Evolutionary conservation across 2,329 filamentous ascomycete species (phyloP), one percentile per base, ranked within the genome.

Genomic region (Erysiphe pulchra): DNA sequence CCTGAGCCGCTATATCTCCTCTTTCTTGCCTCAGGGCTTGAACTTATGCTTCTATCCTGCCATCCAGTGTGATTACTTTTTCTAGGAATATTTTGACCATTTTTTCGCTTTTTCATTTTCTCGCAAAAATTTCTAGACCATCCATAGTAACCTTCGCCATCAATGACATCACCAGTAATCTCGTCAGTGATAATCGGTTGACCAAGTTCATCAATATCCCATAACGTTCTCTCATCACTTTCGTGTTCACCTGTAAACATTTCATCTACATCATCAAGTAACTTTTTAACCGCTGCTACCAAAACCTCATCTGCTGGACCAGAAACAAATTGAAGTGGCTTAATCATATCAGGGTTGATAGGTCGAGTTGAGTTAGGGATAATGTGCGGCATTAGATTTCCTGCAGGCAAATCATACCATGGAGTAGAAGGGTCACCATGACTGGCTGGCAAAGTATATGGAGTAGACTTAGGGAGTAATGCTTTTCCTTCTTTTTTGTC

Each of bases 101-200:
- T 56, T 47, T 54, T 56, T 34, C 70, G 65, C 44, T 66, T 62
- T 60, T 78, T 83, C 79, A 90, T 90, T 55, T 79, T 80, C 52
- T 82, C 68, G 57, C 82, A 92, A 53, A 92, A 90, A 1, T 66
- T 65, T 36, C 72, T 70, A 5, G 83, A 87, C 85, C 85, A 92
- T 49, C 84, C 85, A 57, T 92, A 92, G 59, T 92, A 92, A 0
- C 80, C 82, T 50, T 82, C 76, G 1, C 76, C 77, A 7, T 68
- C 66, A 7, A 76, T 57, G 1, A 77, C 54, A n/a, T 58, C 62
- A 0, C 76, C 76, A 0, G 72, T 78, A n/a, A 72, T 62, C 51
- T 77, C 73, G 52, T 84, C 75, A 2, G 72, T 59, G 16, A 75
- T 62, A 45, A 83, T 64, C 14, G 69, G 62, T 57, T 90, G 78